Evolutionary conservation across 768 basidiomycete genomes (phyloP), one percentile per base, ranked within the genome.

Genomic region (Boletus coccyginus): DNA sequence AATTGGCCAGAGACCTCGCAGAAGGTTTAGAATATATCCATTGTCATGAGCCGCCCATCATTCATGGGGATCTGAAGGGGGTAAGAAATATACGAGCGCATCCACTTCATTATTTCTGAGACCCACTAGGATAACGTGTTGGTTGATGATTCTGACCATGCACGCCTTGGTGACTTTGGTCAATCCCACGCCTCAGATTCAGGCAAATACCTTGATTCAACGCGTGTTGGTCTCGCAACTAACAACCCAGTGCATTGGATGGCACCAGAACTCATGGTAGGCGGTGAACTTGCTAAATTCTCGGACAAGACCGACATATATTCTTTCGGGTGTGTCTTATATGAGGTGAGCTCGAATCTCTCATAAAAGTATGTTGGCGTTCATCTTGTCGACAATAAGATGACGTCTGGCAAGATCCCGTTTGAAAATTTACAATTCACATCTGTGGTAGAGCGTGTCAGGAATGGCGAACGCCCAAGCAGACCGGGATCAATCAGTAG

Each of bases 41-140:
- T 24, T 17, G 7, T 8, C 58, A 61, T 16, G 52, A 66, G 5
- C 69, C 69, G 0, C 64, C 69, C 32, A 64, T 78, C 29, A 57
- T 75, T 14, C 77, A 78, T 27, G 74, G 77, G 8, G 77, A 78
- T 59, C 32, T 78, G 29, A 78, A 78, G 58, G 71, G 70, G 32
- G 77, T 57, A 47, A 62, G 69, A 39, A 21, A 50, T 21, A 19
- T 46, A 17, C 17, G 4, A 58, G n/a, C 17, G 4, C 9, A 43
- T 50, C 36, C n/a, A 44, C 13, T 29, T 47, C 16, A 17, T 42
- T 32, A 14, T 44, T 24, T 46, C 52, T 55, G 47, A 65, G 6
- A 21, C 19, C 38, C 14, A 29, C 21, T 48, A 69, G 71, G 61
- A 62, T 17, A 70, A 70, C 35, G 56, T 65, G 24, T 48, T 70